Conservation (phyloP, 140 eudicot genomes). For the Bidens hawaiensis region DNA sequence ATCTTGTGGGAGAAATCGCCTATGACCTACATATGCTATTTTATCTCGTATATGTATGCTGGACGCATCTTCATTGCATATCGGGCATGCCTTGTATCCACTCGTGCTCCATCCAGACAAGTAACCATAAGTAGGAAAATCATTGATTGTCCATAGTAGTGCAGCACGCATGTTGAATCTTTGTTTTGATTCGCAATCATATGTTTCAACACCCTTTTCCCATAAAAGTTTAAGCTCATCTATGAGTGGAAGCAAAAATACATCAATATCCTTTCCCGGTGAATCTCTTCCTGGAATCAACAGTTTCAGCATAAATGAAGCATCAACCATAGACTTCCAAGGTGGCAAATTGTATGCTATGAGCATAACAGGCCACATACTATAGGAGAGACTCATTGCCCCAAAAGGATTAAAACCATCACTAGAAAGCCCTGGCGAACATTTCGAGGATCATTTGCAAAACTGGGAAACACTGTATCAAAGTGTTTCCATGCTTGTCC, state of each 20-base stretch:
- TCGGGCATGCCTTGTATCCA: too few species aligned
- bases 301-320: background rate
- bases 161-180: slow-evolving; percentile 1
- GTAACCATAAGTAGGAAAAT: background rate
- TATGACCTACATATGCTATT: background rate
- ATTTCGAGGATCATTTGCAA: too few species aligned
- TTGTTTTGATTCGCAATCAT: background rate
- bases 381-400: too few species aligned
- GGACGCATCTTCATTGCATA: too few species aligned
- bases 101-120: slow-evolving; percentile 4
- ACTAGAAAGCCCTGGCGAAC: too few species aligned
- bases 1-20: too few species aligned
- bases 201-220: background rate
- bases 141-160: background rate
- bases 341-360: background rate
- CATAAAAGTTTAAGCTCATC: background rate
- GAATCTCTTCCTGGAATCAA: background rate
- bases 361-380: too few species aligned
- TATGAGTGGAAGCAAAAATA: too few species aligned
- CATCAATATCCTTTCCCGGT: background rate
- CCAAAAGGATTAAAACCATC: too few species aligned
- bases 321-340: slow-evolving; percentile 2
- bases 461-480: too few species aligned
- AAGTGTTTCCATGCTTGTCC: too few species aligned
- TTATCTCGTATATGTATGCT: background rate